Percentiles rank a stretch among this genome's conserved stretches.
Conservation (phyloP, 331 rosid genomes). For the Cydonia oblonga region DNA sequence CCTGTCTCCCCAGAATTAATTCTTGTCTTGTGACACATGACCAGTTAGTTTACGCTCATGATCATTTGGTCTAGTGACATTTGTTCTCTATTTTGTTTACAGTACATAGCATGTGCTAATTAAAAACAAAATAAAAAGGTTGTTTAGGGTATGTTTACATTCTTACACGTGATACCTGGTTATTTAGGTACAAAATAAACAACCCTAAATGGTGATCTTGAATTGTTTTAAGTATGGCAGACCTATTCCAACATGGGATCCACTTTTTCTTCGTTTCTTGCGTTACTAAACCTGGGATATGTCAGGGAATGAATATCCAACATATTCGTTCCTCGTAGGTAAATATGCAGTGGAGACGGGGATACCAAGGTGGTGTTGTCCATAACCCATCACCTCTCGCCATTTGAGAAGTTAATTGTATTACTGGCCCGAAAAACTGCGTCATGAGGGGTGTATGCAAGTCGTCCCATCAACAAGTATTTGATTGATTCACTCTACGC, state of each 20-base stretch:
- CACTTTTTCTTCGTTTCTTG: neutral
- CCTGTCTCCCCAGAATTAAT: slow-evolving; percentile 25
- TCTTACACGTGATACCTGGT: no score
- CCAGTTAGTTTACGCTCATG: neutral
- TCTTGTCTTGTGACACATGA: neutral
- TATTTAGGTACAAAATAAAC: neutral
- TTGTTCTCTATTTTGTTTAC: neutral
- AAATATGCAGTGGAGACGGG: neutral
- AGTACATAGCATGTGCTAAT: no score
- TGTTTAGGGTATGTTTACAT: no score
- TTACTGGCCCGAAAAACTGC: neutral
- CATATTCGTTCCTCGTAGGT: no score
- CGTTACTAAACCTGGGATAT: no score
- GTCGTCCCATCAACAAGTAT: slow-evolving; percentile 4
- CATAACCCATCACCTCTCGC: neutral
- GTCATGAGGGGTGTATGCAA: no score
- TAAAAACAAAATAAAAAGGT: neutral
- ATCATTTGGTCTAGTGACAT: no score
- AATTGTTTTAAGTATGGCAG: neutral
- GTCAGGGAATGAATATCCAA: neutral
- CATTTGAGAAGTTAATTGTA: neutral
- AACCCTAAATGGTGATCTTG: neutral
- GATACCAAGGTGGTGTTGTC: neutral
- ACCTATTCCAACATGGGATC: neutral
- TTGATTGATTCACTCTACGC: slow-evolving; percentile 4